Evolutionary conservation across 371 early-diverging fungal species (phyloP).

Genomic region (Mucor irregularis): DNA sequence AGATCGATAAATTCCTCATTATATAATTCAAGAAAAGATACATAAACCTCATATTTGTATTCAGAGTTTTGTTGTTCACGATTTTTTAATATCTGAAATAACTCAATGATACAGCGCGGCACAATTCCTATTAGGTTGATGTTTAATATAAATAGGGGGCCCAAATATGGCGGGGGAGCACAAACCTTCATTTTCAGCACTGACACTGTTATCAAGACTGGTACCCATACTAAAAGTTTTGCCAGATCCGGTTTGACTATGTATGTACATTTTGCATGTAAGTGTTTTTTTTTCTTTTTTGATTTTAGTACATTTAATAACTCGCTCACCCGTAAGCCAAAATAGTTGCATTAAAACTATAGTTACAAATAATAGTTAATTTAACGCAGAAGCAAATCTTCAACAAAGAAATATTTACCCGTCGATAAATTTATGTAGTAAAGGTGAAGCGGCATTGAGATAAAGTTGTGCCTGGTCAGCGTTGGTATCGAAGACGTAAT

Average conservation of each 20-base stretch:
- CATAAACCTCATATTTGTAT: conserved; percentile 48
- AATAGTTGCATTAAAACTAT: conserved; percentile 84
- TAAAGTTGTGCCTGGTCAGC: conserved; percentile 76
- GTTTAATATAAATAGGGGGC: conserved; percentile 1
- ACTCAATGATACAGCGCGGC: conserved; percentile 78
- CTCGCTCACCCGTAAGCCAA: conserved; percentile 97
- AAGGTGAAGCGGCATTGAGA: conserved; percentile 66
- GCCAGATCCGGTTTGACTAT: conserved; percentile 87
- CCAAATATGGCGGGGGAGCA: not conserved
- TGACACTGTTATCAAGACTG: conserved; percentile 46
- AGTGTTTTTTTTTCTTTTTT: conserved; percentile 32
- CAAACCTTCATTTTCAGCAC: conserved; percentile 42
- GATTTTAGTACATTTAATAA: no score
- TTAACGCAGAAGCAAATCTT: not conserved
- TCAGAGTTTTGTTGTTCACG: conserved; percentile 37
- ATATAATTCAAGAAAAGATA: conserved; percentile 90
- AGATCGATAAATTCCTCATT: conserved; percentile 94
- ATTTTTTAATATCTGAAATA: conserved; percentile 53
- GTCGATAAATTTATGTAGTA: conserved; percentile 84
- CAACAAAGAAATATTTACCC: conserved; percentile 60
- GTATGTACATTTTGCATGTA: conserved; percentile 60
- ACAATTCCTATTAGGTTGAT: conserved; percentile 72
- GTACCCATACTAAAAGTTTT: conserved; percentile 99
- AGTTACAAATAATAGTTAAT: not conserved
- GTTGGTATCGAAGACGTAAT: conserved; percentile 80